Conservation (phyloP, 148 eudicot genomes). For the Persicaria tinctoria region DNA sequence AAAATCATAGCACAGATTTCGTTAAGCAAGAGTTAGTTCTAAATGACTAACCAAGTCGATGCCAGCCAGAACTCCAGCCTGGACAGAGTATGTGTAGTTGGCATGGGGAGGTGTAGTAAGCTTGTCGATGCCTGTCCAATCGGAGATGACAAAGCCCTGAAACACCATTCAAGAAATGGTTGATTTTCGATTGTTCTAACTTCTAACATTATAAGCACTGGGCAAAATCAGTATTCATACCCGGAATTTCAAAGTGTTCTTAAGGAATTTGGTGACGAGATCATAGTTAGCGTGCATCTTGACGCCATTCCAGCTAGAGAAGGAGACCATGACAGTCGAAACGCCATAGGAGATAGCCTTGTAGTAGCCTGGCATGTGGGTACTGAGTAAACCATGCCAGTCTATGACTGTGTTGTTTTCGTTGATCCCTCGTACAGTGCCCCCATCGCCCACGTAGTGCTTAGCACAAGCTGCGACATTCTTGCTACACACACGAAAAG, state of each 20-base stretch:
- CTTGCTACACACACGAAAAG: constrained; percentile 24
- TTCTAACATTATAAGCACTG: background rate
- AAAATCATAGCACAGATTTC: background rate
- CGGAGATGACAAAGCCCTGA: constrained; percentile 91
- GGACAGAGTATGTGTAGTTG: constrained; percentile 61
- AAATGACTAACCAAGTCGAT: constrained; percentile 67
- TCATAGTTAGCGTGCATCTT: constrained; percentile 71
- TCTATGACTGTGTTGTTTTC: constrained; percentile 53
- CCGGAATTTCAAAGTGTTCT: constrained; percentile 52
- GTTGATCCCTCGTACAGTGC: constrained; percentile 65
- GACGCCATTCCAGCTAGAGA: constrained; percentile 79
- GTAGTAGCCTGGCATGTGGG: constrained; percentile 78
- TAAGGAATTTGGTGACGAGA: constrained; percentile 61
- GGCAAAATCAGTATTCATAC: constrained; percentile 20
- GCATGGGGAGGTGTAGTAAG: constrained; percentile 62
- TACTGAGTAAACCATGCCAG: constrained; percentile 50
- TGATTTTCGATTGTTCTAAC: background rate
- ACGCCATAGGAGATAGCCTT: constrained; percentile 64
- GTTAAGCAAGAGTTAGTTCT: background rate
- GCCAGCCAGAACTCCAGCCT: constrained; percentile 59
- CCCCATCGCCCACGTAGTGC: constrained; percentile 88
- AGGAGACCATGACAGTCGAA: constrained; percentile 73
- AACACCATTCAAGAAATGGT: background rate
- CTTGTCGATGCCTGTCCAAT: constrained; percentile 63
- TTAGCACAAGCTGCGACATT: constrained; percentile 84